These are phyloP conservation scores for Puccinia novopanici DNA, from an alignment of 1,284 basidiomycete species.

Conservation along the genomic window DNA sequence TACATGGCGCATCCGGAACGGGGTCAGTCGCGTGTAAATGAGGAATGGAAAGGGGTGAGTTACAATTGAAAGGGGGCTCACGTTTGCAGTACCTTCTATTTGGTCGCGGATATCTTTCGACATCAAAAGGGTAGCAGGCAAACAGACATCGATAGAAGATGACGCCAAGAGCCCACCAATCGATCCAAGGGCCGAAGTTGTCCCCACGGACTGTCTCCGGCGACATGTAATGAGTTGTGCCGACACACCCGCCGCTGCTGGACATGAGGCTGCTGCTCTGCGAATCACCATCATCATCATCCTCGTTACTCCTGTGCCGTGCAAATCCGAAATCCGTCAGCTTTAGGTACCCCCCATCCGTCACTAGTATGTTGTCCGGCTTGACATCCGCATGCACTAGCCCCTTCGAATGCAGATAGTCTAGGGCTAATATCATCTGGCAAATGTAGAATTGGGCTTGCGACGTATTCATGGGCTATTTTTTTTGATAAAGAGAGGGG, in stretches of 20 bases:
- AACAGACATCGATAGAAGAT: slow-evolving; percentile 12
- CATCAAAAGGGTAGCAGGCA: slow-evolving; percentile 17
- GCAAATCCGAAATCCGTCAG: slow-evolving; percentile 30
- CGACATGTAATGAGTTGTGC: slow-evolving; percentile 19
- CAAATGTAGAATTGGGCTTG: slow-evolving; percentile 74
- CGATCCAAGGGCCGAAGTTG: neutral
- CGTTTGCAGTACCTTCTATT: too few relatives aligned
- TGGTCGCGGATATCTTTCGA: too few relatives aligned
- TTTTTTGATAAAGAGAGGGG: neutral
- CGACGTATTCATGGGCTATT: neutral
- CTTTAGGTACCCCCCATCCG: neutral
- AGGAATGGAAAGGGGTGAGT: too few relatives aligned
- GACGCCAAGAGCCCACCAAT: slow-evolving; percentile 36
- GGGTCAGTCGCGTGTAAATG: too few relatives aligned
- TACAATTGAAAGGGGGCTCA: too few relatives aligned
- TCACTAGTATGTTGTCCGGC: slow-evolving; percentile 85
- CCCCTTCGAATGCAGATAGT: slow-evolving; percentile 87
- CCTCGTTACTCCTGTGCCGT: neutral
- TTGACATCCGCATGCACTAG: slow-evolving; percentile 99
- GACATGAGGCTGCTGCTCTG: neutral
- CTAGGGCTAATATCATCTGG: slow-evolving; percentile 87
- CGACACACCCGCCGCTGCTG: neutral
- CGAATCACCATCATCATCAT: neutral
- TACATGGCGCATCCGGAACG: neutral
- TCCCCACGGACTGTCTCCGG: slow-evolving; percentile 1